These are phyloP conservation scores for Nemophila menziesii DNA, from an alignment of 257 asterid genomes.

Conservation along the genomic window DNA sequence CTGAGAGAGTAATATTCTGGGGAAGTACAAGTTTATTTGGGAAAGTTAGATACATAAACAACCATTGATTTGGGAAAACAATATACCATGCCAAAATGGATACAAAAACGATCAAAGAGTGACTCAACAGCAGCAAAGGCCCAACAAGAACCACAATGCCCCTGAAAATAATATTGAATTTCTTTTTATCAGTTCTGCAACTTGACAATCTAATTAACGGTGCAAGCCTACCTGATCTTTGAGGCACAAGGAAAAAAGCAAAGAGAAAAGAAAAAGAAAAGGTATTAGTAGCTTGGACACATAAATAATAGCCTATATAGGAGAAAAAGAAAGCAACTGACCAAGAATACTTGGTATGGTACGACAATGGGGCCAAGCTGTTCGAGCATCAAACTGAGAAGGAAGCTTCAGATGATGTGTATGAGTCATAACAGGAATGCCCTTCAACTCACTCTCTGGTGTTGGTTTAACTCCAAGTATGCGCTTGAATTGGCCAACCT, in stretches of 20 bases:
- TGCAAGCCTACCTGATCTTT: conserved; percentile 57
- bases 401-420: conserved; percentile 43
- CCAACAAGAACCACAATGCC: conserved; percentile 99
- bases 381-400: conserved; percentile 60
- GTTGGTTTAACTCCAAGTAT: conserved; percentile 75
- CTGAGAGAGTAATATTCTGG: conserved; percentile 82
- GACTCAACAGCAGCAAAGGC: conserved; percentile 93
- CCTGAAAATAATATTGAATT: conserved; percentile 32
- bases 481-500: conserved; percentile 75
- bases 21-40: background rate
- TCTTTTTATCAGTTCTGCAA: too few species aligned
- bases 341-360: conserved; percentile 72
- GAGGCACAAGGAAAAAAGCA: conserved; percentile 7
- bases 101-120: conserved; percentile 88
- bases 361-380: conserved; percentile 76
- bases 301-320: conserved; percentile 12
- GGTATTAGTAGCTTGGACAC: conserved; percentile 17
- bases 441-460: conserved; percentile 38
- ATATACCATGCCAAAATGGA: conserved; percentile 50
- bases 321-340: conserved; percentile 24
- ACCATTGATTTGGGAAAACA: too few species aligned
- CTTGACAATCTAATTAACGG: background rate
- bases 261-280: conserved; percentile 13
- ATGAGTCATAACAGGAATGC: conserved; percentile 42
- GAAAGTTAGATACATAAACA: background rate